Evolutionary conservation across 495 filamentous ascomycete genomes (phyloP), one percentile per base, ranked within the genome.

Genomic region (Endocarpon pusillum): DNA sequence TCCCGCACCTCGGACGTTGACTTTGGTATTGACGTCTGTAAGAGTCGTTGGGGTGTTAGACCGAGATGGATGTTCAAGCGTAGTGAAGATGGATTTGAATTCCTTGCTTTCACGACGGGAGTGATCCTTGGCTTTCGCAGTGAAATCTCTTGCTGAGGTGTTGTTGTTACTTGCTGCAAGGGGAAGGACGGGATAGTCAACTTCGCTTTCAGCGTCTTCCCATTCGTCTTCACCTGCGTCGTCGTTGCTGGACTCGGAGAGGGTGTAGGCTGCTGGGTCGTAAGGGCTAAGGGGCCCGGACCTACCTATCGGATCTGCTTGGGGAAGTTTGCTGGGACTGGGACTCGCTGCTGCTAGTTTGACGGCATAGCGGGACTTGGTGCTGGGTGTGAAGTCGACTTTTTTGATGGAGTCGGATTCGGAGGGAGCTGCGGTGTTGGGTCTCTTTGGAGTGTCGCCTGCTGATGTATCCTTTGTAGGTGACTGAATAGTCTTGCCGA

Each of bases 321-420:
- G 48, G 2, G 57, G 53, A 16, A 56, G 48, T 39, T 62, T 66
- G 9, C 57, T 61, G 0, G 57, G 61, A 14, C 59, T 61, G 3
- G 61, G 61, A 4, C 59, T 62, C 3, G 45, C 36, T n/a, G 51
- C 31, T 17, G 45, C 37, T 11, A 59, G 46, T 4, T 63, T 53
- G n/a, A n/a, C n/a, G n/a, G n/a, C n/a, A 21, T 58, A 39, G 21
- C 46, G 49, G 36, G 57, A 53, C 36, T 68, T 64, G 14, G 64
- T 64, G 32, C 57, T 67, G 1, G 62, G 57, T 2, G 67, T 67
- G 42, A 76, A 77, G 30, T 68, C 68, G 36, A 78, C 72, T 20
- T 61, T 69, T 50, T 78, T 78, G 64, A 65, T 12, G 57, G 62
- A 3, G 53, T 54, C 7, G 28, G 28, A n/a, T 14, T 5, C 28